Percentiles rank a stretch among this genome's conserved stretches.
Conservation (phyloP, 352 stramenopile species). For the Globisporangium barbulae region DNA sequence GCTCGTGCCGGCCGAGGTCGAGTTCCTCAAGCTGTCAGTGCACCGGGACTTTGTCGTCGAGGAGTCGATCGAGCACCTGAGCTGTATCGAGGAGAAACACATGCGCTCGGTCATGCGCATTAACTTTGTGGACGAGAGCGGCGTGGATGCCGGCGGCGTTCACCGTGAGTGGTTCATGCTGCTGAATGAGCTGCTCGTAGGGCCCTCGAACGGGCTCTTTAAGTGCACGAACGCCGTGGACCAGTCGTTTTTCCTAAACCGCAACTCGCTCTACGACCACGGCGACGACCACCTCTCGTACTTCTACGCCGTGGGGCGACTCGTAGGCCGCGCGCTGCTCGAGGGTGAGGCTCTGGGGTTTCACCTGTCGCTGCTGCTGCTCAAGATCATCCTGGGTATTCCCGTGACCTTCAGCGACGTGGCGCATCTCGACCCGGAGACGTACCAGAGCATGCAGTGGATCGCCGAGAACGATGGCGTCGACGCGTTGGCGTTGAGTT, state of each 20-base stretch:
- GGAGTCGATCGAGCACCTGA: conserved; percentile 65
- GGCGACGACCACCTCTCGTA: conserved; percentile 39
- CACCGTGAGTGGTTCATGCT: conserved; percentile 80
- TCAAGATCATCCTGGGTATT: conserved; percentile 48
- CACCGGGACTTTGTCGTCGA: conserved; percentile 55
- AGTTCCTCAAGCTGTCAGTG: conserved; percentile 50
- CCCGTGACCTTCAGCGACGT: conserved; percentile 41
- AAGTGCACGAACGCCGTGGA: conserved; percentile 36
- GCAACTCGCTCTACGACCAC: conserved; percentile 26
- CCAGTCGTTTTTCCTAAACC: conserved; percentile 51
- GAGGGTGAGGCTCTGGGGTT: conserved; percentile 91
- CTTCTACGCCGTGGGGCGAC: conserved; percentile 39
- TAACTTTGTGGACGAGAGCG: conserved; percentile 66
- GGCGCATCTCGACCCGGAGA: conserved; percentile 36
- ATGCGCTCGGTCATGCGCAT: conserved; percentile 64
- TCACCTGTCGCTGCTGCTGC: conserved; percentile 73
- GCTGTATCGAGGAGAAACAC: conserved; percentile 51
- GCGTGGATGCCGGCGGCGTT: conserved; percentile 70
- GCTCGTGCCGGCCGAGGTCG: conserved; percentile 37
- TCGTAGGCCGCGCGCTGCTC: conserved; percentile 46
- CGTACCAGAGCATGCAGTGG: conserved; percentile 49
- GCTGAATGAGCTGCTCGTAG: conserved; percentile 43
- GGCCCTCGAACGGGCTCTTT: conserved; percentile 35
- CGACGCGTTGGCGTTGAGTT: conserved; percentile 37
- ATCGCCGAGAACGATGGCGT: conserved; percentile 41